A percentile compares a stretch with the other conserved stretches of the same genome.
Conservation (phyloP, 768 basidiomycete species). For the Dioszegia hungarica region DNA sequence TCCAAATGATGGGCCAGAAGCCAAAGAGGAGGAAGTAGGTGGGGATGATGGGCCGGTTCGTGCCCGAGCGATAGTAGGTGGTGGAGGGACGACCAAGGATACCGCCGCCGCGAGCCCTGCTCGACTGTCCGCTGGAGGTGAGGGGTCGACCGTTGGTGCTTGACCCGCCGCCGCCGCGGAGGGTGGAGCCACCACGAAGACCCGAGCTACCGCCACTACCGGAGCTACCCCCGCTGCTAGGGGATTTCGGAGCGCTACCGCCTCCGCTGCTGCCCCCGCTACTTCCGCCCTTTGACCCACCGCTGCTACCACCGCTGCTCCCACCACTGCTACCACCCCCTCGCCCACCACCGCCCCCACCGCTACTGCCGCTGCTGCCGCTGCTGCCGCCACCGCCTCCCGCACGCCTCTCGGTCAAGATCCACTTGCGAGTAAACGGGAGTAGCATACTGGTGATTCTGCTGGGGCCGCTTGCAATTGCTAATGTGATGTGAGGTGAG, state of each 20-base stretch:
- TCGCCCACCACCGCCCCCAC: neutral
- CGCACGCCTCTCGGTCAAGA: too few relatives aligned
- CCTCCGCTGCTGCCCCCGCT: too few relatives aligned
- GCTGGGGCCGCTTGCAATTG: too few relatives aligned
- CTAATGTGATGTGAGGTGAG: too few relatives aligned
- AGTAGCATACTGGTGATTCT: too few relatives aligned
- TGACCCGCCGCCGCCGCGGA: neutral
- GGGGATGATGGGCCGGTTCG: neutral
- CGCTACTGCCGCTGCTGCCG: too few relatives aligned
- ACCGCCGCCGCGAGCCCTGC: neutral
- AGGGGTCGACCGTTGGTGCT: neutral
- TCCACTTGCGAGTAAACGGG: too few relatives aligned
- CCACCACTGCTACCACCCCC: neutral
- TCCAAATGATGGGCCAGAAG: slow-evolving; percentile 3
- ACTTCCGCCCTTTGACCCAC: neutral
- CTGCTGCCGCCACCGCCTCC: too few relatives aligned
- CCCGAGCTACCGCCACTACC: neutral
- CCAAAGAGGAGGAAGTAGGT: neutral
- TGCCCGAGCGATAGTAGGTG: neutral
- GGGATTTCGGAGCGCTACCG: too few relatives aligned
- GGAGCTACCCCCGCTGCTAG: neutral
- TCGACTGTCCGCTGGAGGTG: neutral
- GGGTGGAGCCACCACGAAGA: neutral
- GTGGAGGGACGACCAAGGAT: neutral
- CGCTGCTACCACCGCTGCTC: neutral